Conservation (phyloP, 805 yeast species). For the Spencermartinsiella europaea region DNA sequence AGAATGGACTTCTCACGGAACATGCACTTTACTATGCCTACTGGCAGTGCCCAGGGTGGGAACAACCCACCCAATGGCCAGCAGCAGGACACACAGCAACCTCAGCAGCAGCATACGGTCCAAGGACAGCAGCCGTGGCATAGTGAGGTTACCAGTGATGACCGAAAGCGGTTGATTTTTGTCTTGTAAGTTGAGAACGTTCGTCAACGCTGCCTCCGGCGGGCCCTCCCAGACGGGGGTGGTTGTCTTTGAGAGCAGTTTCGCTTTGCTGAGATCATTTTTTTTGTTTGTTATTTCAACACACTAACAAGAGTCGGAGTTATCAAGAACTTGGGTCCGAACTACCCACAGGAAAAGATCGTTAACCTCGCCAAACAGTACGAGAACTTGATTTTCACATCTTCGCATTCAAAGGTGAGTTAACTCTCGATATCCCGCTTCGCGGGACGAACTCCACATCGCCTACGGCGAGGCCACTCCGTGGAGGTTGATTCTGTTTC, state of each 20-base stretch:
- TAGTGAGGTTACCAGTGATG: conserved; percentile 22
- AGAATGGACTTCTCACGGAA: conserved; percentile 1
- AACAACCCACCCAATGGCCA: not conserved
- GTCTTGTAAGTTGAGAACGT: conserved; percentile 20
- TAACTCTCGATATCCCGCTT: not conserved
- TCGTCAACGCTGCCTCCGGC: too few relatives aligned
- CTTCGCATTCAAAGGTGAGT: conserved; percentile 28
- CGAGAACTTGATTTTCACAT: conserved; percentile 27
- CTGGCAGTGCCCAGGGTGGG: not conserved
- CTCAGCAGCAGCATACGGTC: conserved; percentile 4
- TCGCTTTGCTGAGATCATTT: too few relatives aligned
- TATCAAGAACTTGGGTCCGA: conserved; percentile 23
- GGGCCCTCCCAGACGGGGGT: too few relatives aligned
- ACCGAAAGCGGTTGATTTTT: conserved; percentile 22
- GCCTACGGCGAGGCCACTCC: too few relatives aligned
- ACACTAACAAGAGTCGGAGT: conserved; percentile 20
- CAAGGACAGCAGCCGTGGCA: conserved; percentile 14
- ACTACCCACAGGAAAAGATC: conserved; percentile 29
- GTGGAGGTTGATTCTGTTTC: too few relatives aligned
- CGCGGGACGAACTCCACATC: not conserved
- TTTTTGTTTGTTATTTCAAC: too few relatives aligned
- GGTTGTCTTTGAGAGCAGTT: too few relatives aligned
- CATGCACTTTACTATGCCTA: not conserved
- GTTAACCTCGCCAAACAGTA: conserved; percentile 29
- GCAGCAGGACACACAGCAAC: conserved; percentile 2